These are phyloP conservation scores for Lepidium aucheri DNA, from an alignment of 345 rosid species.

Conservation along the genomic window DNA sequence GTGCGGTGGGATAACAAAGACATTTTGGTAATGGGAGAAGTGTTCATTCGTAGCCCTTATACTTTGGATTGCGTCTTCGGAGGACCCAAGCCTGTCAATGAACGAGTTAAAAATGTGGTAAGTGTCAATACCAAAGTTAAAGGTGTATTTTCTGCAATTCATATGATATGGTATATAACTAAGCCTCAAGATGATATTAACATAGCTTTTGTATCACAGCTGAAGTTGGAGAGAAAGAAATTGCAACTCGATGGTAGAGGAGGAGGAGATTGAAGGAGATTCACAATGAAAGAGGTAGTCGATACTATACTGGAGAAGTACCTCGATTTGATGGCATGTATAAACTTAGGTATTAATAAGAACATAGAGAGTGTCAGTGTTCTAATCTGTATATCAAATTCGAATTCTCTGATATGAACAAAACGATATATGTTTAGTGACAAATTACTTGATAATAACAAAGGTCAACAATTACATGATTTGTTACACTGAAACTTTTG, in stretches of 20 bases:
- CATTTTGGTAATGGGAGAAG: conserved; percentile 71
- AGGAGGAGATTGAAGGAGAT: neutral
- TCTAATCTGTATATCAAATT: neutral
- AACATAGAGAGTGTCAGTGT: neutral
- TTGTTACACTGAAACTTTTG: neutral
- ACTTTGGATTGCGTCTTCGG: conserved; percentile 62
- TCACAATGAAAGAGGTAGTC: neutral
- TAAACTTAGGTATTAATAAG: neutral
- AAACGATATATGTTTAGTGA: conserved; percentile 1
- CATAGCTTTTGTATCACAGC: conserved; percentile 4
- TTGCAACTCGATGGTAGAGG: neutral
- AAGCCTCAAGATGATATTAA: neutral
- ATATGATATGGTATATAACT: neutral
- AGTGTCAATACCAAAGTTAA: conserved; percentile 16
- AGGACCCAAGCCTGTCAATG: conserved; percentile 64
- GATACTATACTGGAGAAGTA: neutral
- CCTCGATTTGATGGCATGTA: too few species aligned
- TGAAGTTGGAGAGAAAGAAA: neutral
- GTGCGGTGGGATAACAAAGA: conserved; percentile 71
- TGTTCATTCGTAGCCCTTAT: conserved; percentile 73
- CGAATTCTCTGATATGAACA: neutral
- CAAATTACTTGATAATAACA: neutral
- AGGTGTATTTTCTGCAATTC: neutral
- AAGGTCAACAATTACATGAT: neutral
- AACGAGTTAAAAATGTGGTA: conserved; percentile 72